phyloP scores from a whole-genome alignment of 306 rosid genomes.

The Spatholobus suberectus region DNA sequence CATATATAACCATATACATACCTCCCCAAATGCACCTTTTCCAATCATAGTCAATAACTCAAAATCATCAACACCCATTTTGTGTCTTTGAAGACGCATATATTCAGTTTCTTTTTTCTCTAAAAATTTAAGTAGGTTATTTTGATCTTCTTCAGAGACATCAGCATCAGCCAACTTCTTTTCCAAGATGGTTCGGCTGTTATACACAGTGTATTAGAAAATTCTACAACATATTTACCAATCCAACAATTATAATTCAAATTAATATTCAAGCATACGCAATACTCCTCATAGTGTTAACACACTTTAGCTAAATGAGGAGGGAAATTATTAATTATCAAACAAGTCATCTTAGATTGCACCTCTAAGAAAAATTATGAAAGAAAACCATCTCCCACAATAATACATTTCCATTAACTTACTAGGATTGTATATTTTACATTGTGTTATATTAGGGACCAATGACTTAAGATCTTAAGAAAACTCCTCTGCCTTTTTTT shows the following conservation, averaged over 20 bases:
- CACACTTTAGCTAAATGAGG: no score
- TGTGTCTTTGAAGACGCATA: slow-evolving; percentile 98
- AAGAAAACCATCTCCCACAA: neutral
- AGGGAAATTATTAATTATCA: no score
- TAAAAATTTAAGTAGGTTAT: slow-evolving; percentile 80
- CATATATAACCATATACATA: slow-evolving; percentile 48
- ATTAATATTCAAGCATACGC: neutral
- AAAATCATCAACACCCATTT: slow-evolving; percentile 97
- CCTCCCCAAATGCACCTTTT: slow-evolving; percentile 99
- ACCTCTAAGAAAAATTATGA: neutral
- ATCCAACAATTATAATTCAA: neutral
- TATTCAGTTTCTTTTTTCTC: slow-evolving; percentile 98
- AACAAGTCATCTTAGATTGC: neutral
- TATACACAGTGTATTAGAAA: neutral
- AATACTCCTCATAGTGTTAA: neutral
- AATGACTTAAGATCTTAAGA: neutral
- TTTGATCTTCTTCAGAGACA: slow-evolving; percentile 98
- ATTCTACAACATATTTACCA: neutral
- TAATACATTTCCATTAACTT: neutral
- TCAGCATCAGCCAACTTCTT: slow-evolving; percentile 98
- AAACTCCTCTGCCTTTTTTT: neutral
- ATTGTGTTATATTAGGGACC: neutral
- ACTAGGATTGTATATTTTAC: neutral
- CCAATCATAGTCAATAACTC: slow-evolving; percentile 95
- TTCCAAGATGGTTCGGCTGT: slow-evolving; percentile 84